Conservation (phyloP, 78 protist species). For the Creolimax fragrantissima region DNA sequence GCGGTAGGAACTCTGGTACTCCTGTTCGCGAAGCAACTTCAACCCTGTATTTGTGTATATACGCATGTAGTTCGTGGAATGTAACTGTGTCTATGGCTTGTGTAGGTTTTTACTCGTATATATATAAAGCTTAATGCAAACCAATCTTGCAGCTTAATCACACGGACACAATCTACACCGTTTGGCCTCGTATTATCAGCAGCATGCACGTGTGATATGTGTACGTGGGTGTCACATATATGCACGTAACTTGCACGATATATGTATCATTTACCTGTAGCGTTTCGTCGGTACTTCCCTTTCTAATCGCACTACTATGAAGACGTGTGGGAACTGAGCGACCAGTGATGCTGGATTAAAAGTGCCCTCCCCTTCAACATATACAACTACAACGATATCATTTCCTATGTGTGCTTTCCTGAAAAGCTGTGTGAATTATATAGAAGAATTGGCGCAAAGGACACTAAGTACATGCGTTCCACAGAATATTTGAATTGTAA, state of each 20-base stretch:
- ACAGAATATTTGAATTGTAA: background rate
- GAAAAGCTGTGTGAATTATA: background rate
- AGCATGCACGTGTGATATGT: too few species aligned
- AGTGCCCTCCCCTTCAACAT: background rate
- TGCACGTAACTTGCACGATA: background rate
- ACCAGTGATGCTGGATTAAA: background rate
- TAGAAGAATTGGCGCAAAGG: too few species aligned
- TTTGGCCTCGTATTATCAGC: too few species aligned
- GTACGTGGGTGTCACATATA: background rate
- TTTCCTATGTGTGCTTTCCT: conserved; percentile 33
- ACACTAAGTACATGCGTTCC: background rate
- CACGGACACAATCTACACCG: too few species aligned
- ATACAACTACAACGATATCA: conserved; percentile 20
- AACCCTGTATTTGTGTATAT: background rate
- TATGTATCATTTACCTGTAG: background rate
- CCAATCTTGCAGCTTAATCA: too few species aligned
- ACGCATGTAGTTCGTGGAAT: too few species aligned
- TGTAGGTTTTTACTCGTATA: too few species aligned
- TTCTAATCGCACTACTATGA: background rate
- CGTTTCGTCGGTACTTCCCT: background rate
- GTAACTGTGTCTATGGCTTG: too few species aligned
- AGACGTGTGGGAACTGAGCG: conserved; percentile 25
- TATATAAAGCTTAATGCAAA: too few species aligned
- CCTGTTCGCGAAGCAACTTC: background rate
- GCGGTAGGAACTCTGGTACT: background rate